Conservation (phyloP, 805 yeast genomes). For the Cyberlindnera meyerae region DNA sequence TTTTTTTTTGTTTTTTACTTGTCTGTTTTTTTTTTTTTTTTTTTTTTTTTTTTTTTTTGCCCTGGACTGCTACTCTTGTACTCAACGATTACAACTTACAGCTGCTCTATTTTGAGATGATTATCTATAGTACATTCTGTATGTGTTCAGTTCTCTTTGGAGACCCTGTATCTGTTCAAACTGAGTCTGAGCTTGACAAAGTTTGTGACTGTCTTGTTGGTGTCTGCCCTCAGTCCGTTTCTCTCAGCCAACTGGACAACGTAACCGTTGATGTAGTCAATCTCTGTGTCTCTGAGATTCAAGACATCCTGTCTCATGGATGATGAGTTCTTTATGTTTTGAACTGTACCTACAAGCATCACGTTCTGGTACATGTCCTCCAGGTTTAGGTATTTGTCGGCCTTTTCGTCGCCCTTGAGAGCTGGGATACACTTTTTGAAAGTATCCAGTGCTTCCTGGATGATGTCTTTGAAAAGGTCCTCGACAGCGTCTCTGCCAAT, state of each 20-base stretch:
- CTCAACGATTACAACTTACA: too few relatives aligned
- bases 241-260: conserved; percentile 51
- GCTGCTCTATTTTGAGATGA: too few relatives aligned
- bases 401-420: conserved; percentile 22
- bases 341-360: conserved; percentile 37
- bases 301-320: conserved; percentile 53
- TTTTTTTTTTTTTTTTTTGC: too few relatives aligned
- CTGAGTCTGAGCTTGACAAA: conserved; percentile 31
- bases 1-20: too few relatives aligned
- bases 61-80: too few relatives aligned
- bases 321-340: conserved; percentile 51
- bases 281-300: conserved; percentile 58
- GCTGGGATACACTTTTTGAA: conserved; percentile 29
- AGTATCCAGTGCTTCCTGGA: conserved; percentile 30
- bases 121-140: too few relatives aligned
- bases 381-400: conserved; percentile 22
- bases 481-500: conserved; percentile 43
- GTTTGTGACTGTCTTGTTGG: conserved; percentile 30
- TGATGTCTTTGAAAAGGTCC: conserved; percentile 29
- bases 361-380: conserved; percentile 32
- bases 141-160: too few relatives aligned
- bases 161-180: conserved; percentile 12
- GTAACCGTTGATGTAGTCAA: conserved; percentile 81
- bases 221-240: conserved; percentile 30
- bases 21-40: not conserved